Base-by-base conservation (phyloP, 129 eudicot species). In the Flaveria ramosissima region DNA sequence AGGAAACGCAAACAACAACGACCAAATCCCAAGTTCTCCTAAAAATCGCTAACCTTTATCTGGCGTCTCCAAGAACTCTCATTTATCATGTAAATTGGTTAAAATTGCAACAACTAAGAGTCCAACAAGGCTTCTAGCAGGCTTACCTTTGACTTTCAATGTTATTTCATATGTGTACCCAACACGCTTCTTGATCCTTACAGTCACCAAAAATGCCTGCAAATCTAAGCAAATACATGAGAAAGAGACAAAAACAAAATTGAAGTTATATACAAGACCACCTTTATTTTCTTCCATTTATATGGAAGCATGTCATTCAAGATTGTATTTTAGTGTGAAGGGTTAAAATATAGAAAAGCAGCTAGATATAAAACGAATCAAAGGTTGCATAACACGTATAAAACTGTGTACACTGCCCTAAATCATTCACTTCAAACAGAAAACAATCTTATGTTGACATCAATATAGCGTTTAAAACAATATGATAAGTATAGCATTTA, bases 171-270 rank as follows among this genome's bases (percentile, higher is more conserved):
- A 94, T 1, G 96, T 91, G 73, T 91, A 94, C 75, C 99, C 97
- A 80, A 94, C 97, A 10, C 99, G 93, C 77, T 91, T 94, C 84
- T 94, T 94, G 84, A 91, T 94, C 46, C 99, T 83, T 26, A 94
- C 99, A 11, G 87, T 94, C 63, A 94, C 92, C 85, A 91, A 83
- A 77, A 89, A 91, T 32, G 99, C 99, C 99, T 94, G 88, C 64
- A 59, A 72, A 72, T 43, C 42, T 41, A 11, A 82, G 27, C 43
- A 69, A 51, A 73, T 51, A 74, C 6, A 74, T 9, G 41, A 21
- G 12, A 24, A 65, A 11, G 17, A 64, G 71, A 74, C 11, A 48
- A 39, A 78, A 42, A 56, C 41, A 27, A 32, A 60, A 27, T 1
- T 17, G n/a, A 26, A 19, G n/a, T 56, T 55, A 81, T 14, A 76